Percentiles rank a stretch among this genome's conserved stretches.
Conservation (phyloP, 192 early-diverging fungal species). For the Gorgonomyces haynaldii region DNA sequence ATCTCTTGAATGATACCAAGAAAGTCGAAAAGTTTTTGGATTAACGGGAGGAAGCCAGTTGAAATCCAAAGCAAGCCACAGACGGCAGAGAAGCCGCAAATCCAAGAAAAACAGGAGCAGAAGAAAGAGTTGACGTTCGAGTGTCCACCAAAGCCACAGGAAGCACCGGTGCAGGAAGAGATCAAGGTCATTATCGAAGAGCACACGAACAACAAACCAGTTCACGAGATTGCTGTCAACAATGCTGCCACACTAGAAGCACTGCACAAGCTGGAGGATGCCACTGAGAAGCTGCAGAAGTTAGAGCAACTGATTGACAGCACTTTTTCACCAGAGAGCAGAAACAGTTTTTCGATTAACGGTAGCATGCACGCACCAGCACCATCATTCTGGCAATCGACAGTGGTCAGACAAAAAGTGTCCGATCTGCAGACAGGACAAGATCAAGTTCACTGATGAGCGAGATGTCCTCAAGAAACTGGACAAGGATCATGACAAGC, state of each 20-base stretch:
- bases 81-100: neutral
- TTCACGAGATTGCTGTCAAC: neutral
- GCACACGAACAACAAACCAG: neutral
- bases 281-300: neutral
- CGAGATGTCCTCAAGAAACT: conserved; percentile 6
- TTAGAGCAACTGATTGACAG: conserved; percentile 3
- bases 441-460: conserved; percentile 12
- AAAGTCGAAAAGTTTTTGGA: neutral
- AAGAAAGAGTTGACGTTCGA: neutral
- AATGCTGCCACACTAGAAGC: neutral
- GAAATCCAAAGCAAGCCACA: neutral
- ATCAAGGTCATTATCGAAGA: neutral
- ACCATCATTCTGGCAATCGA: conserved; percentile 30
- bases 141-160: neutral
- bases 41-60: conserved; percentile 1
- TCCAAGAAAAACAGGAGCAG: neutral
- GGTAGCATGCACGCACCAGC: conserved; percentile 21
- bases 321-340: neutral
- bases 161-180: neutral
- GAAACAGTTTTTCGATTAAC: neutral
- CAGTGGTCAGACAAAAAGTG: conserved; percentile 32
- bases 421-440: conserved; percentile 27
- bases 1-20: neutral
- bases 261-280: neutral
- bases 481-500: conserved; percentile 33